These are phyloP conservation scores for Apocynum venetum DNA, from an alignment of 257 asterid species.

Conservation along the genomic window DNA sequence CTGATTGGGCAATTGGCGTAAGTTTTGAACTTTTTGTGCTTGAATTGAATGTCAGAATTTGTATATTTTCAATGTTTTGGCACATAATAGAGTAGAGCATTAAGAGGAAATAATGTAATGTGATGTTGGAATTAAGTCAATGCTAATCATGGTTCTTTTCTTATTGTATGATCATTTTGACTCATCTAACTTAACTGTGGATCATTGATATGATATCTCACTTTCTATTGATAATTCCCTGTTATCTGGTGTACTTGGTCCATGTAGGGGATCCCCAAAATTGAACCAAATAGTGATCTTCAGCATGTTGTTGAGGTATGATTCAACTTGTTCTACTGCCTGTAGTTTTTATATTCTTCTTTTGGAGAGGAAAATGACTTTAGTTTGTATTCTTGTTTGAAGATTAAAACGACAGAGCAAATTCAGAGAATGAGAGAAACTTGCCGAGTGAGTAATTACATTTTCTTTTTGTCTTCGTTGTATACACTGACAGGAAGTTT, in stretches of 20 bases:
- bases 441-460: constrained; percentile 58
- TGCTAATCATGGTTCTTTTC: not conserved
- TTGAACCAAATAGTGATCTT: constrained; percentile 88
- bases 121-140: not conserved
- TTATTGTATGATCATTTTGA: not conserved
- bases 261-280: constrained; percentile 78
- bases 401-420: constrained; percentile 88
- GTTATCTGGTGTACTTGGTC: not conserved
- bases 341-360: not conserved
- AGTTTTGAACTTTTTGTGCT: constrained; percentile 30
- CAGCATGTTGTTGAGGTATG: constrained; percentile 92
- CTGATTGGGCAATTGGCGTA: constrained; percentile 97
- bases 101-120: not conserved
- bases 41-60: constrained; percentile 7
- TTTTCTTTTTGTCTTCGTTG: not conserved
- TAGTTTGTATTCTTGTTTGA: constrained; percentile 28
- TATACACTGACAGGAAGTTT: not conserved
- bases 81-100: not conserved
- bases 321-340: constrained; percentile 13
- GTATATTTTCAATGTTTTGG: constrained; percentile 12
- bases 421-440: constrained; percentile 90
- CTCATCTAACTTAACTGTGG: not conserved
- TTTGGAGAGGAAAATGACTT: constrained; percentile 15
- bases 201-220: not conserved
- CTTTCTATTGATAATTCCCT: not conserved